Percentiles rank a stretch among this genome's conserved stretches.
Evolutionary conservation across 352 stramenopile species (phyloP).

Genomic region (Pythium sukuiense): DNA sequence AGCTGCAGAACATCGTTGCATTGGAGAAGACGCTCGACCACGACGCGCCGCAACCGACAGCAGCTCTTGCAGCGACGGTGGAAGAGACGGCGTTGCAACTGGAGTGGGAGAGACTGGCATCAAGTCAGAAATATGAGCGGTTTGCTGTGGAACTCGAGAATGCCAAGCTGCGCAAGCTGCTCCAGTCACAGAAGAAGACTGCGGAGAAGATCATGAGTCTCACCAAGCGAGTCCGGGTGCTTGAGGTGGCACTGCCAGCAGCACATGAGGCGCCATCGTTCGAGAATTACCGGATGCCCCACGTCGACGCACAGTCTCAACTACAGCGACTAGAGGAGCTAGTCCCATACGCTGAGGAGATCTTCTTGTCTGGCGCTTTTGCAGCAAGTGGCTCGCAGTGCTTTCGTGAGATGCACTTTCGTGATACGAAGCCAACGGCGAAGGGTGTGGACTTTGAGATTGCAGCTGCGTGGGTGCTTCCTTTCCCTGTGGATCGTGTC

Average conservation of each 20-base stretch:
- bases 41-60: too few species aligned
- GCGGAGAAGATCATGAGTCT: slow-evolving; percentile 16
- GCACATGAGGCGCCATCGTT: slow-evolving; percentile 1
- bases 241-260: slow-evolving; percentile 8
- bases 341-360: background rate
- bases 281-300: slow-evolving; percentile 11
- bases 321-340: background rate
- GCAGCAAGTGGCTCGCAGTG: background rate
- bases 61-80: too few species aligned
- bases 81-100: slow-evolving; percentile 1
- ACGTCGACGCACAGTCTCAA: slow-evolving; percentile 4
- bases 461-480: slow-evolving; percentile 4
- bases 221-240: slow-evolving; percentile 2
- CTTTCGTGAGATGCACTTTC: background rate
- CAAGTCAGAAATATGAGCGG: slow-evolving; percentile 7
- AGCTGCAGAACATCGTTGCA: slow-evolving; percentile 12
- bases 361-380: slow-evolving; percentile 3
- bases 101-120: slow-evolving; percentile 16
- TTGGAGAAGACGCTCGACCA: slow-evolving; percentile 1
- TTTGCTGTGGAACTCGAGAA: slow-evolving; percentile 22
- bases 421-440: background rate
- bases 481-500: background rate
- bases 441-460: slow-evolving; percentile 5
- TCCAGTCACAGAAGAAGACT: slow-evolving; percentile 12
- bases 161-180: slow-evolving; percentile 12